phyloP scores from a whole-genome alignment of 148 eudicot species.

The Vaccinium darrowii region DNA sequence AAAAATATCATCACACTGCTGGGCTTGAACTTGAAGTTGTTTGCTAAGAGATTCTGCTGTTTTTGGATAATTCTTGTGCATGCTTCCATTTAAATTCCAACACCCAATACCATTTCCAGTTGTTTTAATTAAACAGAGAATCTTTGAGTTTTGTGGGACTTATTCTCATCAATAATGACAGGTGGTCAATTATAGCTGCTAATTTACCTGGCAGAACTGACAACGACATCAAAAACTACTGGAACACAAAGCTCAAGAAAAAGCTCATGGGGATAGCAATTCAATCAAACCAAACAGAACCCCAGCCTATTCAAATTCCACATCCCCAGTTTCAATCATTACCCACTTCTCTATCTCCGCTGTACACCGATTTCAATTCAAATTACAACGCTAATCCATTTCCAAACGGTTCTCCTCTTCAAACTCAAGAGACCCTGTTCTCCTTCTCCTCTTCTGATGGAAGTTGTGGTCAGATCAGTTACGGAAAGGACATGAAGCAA shows the following conservation, averaged over 20 bases:
- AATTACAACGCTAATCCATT: slow-evolving; percentile 16
- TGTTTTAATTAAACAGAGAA: not conserved
- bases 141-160: slow-evolving; percentile 8
- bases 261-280: slow-evolving; percentile 34
- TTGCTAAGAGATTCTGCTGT: slow-evolving; percentile 21
- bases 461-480: slow-evolving; percentile 31
- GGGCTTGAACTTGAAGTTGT: slow-evolving; percentile 8
- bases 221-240: slow-evolving; percentile 58
- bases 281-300: slow-evolving; percentile 17
- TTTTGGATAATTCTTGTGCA: slow-evolving; percentile 18
- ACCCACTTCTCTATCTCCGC: slow-evolving; percentile 1
- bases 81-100: slow-evolving; percentile 18
- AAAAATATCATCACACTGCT: not conserved
- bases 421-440: slow-evolving; percentile 25
- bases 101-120: slow-evolving; percentile 4
- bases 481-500: slow-evolving; percentile 30
- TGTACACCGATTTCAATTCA: slow-evolving; percentile 18
- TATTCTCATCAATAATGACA: slow-evolving; percentile 18
- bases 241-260: slow-evolving; percentile 62
- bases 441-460: slow-evolving; percentile 36
- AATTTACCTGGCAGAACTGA: slow-evolving; percentile 57
- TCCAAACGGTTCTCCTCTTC: slow-evolving; percentile 9
- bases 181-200: slow-evolving; percentile 58
- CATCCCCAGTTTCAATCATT: slow-evolving; percentile 6
- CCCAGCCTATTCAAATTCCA: not conserved